Evolutionary conservation across 2,329 filamentous ascomycete genomes (phyloP), one percentile per base, ranked within the genome.

Genomic region (Ambrosiella xylebori): DNA sequence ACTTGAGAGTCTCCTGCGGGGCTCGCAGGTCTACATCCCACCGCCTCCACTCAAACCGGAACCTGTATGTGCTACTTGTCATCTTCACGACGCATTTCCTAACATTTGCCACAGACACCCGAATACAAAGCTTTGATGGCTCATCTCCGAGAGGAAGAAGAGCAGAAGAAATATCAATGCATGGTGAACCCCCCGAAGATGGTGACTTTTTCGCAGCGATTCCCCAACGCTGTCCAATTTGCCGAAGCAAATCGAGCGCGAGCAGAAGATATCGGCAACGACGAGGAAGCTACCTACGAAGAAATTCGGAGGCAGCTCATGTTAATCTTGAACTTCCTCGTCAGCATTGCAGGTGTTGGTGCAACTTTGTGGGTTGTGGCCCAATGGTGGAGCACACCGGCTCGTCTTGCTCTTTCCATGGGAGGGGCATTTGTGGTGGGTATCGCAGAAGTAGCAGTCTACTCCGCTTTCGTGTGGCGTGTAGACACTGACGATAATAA

Each of bases 91-190:
- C n/a, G 12, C 37, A 57, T 38, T 17, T 57, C 15, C 56, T 57
- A 52, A 60, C 61, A 19, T 58, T 51, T 35, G 8, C 7, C 4
- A 94, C 4, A 94, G 81, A 85, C 84, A 0, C 73, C 82, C 7
- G 85, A 95, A 71, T 97, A 91, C 72, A 86, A 88, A 68, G 85
- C 84, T 6, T 75, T 95, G 1, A 97, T 97, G 88, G 82, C 82
- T 27, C 82, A 84, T 13, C 80, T 98, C 17, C 87, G 88, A 62
- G 81, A 78, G 61, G 83, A 93, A 65, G 85, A 91, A 71, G 90
- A 97, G 73, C 79, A 82, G 63, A 81, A 85, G 61, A 77, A 81
- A 56, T 98, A 97, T 73, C 79, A 88, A 63, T 81, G 84, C 66
- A 88, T 97, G 82, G 71, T 85, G 55, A 82, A 84, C 62, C 80